Percentiles rank a stretch among this genome's conserved stretches.
These are phyloP conservation scores for Glutinoglossum americanum DNA, from an alignment of 495 filamentous ascomycete genomes.

Conservation along the genomic window DNA sequence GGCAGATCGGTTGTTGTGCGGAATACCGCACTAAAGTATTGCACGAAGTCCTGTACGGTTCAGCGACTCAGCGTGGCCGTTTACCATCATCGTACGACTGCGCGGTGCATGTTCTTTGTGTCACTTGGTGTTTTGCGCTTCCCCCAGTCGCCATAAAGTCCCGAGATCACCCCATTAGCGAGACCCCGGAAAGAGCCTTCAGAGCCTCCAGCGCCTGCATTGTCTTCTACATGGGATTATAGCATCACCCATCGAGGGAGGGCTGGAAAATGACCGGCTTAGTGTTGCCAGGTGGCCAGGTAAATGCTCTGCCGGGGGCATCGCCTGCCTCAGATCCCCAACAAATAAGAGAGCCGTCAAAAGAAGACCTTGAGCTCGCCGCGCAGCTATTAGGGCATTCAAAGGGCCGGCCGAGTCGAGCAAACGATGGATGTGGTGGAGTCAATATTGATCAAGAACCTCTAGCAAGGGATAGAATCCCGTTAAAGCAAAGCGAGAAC, in stretches of 20 bases:
- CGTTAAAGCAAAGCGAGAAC: background rate
- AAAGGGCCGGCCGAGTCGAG: background rate
- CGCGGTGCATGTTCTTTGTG: background rate
- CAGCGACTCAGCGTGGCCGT: background rate
- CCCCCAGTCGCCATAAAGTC: background rate
- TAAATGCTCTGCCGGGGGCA: background rate
- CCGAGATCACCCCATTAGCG: background rate
- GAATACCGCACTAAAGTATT: too few relatives aligned
- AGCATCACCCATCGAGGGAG: background rate
- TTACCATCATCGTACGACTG: background rate
- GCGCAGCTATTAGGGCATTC: conserved; percentile 1
- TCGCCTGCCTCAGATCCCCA: background rate
- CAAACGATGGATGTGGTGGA: background rate
- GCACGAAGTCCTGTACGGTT: too few relatives aligned
- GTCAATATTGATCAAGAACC: background rate
- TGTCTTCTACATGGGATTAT: background rate
- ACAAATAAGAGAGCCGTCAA: background rate
- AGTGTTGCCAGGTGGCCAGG: conserved; percentile 1
- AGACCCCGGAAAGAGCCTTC: background rate
- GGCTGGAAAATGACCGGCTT: conserved; percentile 2
- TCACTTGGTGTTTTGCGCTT: background rate
- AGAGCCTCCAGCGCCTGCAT: background rate
- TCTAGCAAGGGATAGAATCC: background rate
- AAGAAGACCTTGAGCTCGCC: conserved; percentile 3
- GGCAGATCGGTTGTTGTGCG: background rate